Evolutionary conservation across 805 yeast genomes (phyloP), one percentile per base, ranked within the genome.

Genomic region (Henningerozyma blattae): DNA sequence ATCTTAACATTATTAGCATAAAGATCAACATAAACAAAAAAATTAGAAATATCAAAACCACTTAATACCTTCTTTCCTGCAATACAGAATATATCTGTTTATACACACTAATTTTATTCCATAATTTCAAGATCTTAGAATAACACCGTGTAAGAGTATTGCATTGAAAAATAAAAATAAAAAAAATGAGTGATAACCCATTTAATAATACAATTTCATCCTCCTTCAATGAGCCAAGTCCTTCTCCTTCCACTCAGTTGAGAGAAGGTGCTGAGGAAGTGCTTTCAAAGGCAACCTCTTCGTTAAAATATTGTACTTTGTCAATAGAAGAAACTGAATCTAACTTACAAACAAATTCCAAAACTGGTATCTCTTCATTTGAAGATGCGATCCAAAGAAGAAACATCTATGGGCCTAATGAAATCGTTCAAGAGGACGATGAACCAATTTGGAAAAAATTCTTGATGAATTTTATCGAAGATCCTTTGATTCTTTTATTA

Each of bases 401-500:
- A 45, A 65, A 75, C 16, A 62, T 76, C 14, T 79, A 84, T 51
- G 99, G 99, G 2, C 43, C 69, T 26, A 91, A 91, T 56, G 96
- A 84, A 47, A 67, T 93, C 31, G 61, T 64, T 6, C 62, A 65
- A 3, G 94, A 84, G 15, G 95, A 84, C 34, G 83, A 78, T 16
- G 95, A 87, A 45, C 59, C 66, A 28, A 50, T 89, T 29, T 38
- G 72, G n/a, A 56, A 69, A 60, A 81, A 83, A 55, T 91, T 91
- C 47, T 33, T 85, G 8, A 65, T 77, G 39, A 84, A 78, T 35
- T 91, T 91, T 50, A 77, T 83, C 48, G 87, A 82, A 46, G 95
- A 91, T 59, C 96, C 95, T 17, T 67, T 91, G 60, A 89, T 91
- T 44, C 63, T 91, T 45, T 63, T 91, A 38, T 67, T 91, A 47